Evolutionary conservation across 1,139 yeast genomes (phyloP).

Genomic region (Debaryomyces udenii): DNA sequence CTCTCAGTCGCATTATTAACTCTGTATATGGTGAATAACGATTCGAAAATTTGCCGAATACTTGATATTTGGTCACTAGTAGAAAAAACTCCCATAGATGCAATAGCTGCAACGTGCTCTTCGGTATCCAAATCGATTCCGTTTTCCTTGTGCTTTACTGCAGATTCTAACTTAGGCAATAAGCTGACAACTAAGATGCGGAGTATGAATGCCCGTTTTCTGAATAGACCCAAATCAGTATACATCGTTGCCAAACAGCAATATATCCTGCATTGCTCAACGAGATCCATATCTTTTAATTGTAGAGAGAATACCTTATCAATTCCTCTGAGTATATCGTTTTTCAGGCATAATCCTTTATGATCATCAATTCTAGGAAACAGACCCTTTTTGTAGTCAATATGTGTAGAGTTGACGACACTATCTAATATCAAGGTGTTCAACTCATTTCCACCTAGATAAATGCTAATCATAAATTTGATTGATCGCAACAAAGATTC

Average conservation of each 20-base stretch:
- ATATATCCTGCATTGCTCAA: conserved; percentile 64
- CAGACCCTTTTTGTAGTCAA: conserved; percentile 19
- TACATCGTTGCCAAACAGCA: conserved; percentile 69
- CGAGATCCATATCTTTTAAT: conserved; percentile 44
- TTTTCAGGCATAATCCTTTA: conserved; percentile 25
- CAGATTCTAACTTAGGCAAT: conserved; percentile 41
- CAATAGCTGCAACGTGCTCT: not conserved
- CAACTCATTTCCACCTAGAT: conserved; percentile 52
- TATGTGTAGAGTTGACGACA: conserved; percentile 30
- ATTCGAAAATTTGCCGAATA: conserved; percentile 39
- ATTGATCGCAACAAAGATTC: conserved; percentile 70
- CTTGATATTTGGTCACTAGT: conserved; percentile 14
- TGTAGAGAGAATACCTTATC: conserved; percentile 48
- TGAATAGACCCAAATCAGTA: conserved; percentile 56
- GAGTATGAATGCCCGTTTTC: conserved; percentile 74
- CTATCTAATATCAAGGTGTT: conserved; percentile 43
- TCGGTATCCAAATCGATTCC: conserved; percentile 13
- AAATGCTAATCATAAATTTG: conserved; percentile 60
- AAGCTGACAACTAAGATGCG: conserved; percentile 60
- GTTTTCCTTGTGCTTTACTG: conserved; percentile 4
- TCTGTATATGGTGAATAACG: conserved; percentile 46
- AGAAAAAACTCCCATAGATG: not conserved
- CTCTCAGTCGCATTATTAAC: conserved; percentile 36
- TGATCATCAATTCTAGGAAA: conserved; percentile 12
- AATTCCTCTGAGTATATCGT: conserved; percentile 54